Evolutionary conservation across 495 filamentous ascomycete species (phyloP).

Genomic region (Penicillium riverlandense): DNA sequence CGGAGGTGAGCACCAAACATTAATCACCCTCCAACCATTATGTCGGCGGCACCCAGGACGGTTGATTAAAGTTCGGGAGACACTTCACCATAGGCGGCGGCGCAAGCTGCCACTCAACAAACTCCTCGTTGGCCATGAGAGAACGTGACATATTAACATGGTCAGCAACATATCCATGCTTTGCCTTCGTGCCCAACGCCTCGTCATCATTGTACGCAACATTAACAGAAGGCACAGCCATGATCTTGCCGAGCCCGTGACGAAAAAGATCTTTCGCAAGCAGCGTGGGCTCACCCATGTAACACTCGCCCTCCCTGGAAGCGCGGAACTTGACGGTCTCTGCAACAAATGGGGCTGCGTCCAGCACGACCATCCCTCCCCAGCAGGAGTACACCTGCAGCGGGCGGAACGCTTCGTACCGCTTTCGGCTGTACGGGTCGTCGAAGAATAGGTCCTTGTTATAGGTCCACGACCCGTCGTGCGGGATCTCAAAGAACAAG

Average conservation of each 20-base stretch:
- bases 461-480: constrained; percentile 32
- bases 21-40: background rate
- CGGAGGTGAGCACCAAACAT: too few species aligned
- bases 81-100: constrained; percentile 20
- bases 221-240: constrained; percentile 43
- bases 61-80: constrained; percentile 13
- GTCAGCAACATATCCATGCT: constrained; percentile 31
- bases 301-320: constrained; percentile 30
- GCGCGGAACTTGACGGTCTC: constrained; percentile 27
- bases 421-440: constrained; percentile 15
- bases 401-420: constrained; percentile 21
- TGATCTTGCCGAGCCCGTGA: constrained; percentile 36
- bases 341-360: constrained; percentile 23
- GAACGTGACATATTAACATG: constrained; percentile 8
- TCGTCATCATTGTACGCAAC: constrained; percentile 34
- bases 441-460: constrained; percentile 42
- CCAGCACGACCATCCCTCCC: constrained; percentile 39
- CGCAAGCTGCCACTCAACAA: constrained; percentile 14
- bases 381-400: constrained; percentile 52
- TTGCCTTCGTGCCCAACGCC: constrained; percentile 28
- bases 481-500: constrained; percentile 41
- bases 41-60: constrained; percentile 8
- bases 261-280: constrained; percentile 46
- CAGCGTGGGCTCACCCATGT: constrained; percentile 38
- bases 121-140: constrained; percentile 3